Evolutionary conservation across 2,329 filamentous ascomycete species (phyloP).

Genomic region (Aurifilum marmelostoma): DNA sequence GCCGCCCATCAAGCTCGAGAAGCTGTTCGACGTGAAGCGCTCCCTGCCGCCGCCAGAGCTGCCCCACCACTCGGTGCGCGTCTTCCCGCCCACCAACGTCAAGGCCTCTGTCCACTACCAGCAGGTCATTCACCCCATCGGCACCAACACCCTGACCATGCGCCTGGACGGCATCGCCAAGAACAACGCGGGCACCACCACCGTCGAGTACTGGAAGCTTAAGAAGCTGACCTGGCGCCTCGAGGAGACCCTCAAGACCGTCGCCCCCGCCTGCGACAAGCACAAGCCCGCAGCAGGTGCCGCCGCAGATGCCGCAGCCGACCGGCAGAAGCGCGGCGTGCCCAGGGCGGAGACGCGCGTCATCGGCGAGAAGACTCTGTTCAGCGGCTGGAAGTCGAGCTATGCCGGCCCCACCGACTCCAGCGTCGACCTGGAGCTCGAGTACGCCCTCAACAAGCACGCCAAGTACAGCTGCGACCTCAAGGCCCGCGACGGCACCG

Average conservation of each 20-base stretch:
- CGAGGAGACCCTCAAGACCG: constrained; percentile 80
- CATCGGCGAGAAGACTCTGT: constrained; percentile 80
- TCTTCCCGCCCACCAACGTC: constrained; percentile 96
- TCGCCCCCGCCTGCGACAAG: constrained; percentile 78
- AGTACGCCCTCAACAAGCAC: constrained; percentile 65
- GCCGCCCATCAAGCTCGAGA: constrained; percentile 61
- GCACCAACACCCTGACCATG: constrained; percentile 77
- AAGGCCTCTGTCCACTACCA: constrained; percentile 82
- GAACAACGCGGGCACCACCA: constrained; percentile 68
- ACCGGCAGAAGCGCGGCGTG: constrained; percentile 63
- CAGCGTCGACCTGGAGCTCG: constrained; percentile 77
- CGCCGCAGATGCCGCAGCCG: constrained; percentile 41
- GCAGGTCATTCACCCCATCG: constrained; percentile 83
- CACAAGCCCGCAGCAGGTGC: constrained; percentile 63
- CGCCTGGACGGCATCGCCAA: constrained; percentile 84
- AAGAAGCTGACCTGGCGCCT: constrained; percentile 93
- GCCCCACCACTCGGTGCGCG: constrained; percentile 87
- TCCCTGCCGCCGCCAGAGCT: constrained; percentile 73
- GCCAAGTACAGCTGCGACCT: constrained; percentile 77
- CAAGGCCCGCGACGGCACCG: constrained; percentile 73
- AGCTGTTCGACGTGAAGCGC: constrained; percentile 74
- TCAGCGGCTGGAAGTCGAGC: constrained; percentile 85
- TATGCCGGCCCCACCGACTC: constrained; percentile 53
- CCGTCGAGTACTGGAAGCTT: constrained; percentile 80
- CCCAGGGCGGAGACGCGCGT: constrained; percentile 75